Conservation (phyloP, 2,329 filamentous ascomycete species). For the Penicillium concentricum region DNA sequence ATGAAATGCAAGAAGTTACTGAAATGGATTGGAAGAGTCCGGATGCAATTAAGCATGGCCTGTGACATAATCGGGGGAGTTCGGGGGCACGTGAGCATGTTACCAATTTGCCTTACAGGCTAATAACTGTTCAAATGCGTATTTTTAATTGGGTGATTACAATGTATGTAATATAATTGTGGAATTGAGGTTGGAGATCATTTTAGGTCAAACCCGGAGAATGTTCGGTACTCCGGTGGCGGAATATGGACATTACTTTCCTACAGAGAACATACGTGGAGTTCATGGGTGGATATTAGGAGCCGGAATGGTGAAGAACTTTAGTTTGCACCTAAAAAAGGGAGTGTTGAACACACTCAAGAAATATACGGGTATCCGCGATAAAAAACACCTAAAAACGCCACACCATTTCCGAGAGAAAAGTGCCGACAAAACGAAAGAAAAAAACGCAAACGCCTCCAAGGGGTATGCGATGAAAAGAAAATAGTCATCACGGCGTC, state of each 20-base stretch:
- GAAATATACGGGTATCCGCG: constrained; percentile 12
- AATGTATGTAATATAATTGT: not conserved
- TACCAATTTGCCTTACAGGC: not conserved
- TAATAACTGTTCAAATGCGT: not conserved
- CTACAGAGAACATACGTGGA: not conserved
- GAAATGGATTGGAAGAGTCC: constrained; percentile 2
- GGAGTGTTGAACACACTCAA: not conserved
- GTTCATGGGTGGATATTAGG: not conserved
- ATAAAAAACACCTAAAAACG: constrained; percentile 5
- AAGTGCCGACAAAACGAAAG: not conserved
- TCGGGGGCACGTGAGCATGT: constrained; percentile 1
- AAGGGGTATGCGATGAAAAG: constrained; percentile 5
- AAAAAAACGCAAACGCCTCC: constrained; percentile 5
- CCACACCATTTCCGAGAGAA: not conserved
- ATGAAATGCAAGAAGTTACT: constrained; percentile 3
- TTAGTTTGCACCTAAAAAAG: not conserved
- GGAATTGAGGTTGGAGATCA: not conserved
- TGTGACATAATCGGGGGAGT: constrained; percentile 22
- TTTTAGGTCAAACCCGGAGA: not conserved
- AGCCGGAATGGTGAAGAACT: not conserved
- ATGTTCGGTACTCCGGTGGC: constrained; percentile 4
- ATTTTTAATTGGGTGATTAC: not conserved
- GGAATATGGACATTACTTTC: not conserved
- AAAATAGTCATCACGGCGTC: constrained; percentile 16
- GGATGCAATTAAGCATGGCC: constrained; percentile 19